Conservation (phyloP, 2,329 filamentous ascomycete genomes). For the Nemania diffusa region DNA sequence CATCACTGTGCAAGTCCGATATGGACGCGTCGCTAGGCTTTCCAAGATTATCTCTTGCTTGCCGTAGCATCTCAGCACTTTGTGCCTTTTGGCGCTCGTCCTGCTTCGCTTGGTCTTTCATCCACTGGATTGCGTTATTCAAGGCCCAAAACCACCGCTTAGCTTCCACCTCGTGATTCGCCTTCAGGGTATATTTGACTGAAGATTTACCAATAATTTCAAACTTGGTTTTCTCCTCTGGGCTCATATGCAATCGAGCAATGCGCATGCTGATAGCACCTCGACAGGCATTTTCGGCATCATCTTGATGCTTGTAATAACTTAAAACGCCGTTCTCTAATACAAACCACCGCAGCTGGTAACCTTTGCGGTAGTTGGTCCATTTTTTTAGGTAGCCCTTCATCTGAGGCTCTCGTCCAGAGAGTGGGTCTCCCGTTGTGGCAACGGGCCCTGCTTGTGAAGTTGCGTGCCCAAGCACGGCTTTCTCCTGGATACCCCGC, state of each 20-base stretch:
- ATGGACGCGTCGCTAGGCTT: constrained; percentile 60
- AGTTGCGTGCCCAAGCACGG: constrained; percentile 81
- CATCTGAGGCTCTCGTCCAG: constrained; percentile 93
- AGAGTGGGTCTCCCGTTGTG: constrained; percentile 68
- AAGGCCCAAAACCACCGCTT: constrained; percentile 99
- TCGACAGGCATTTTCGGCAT: constrained; percentile 93
- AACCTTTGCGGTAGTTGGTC: constrained; percentile 98
- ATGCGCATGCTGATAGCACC: constrained; percentile 99
- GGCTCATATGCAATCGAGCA: constrained; percentile 92
- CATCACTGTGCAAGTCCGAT: constrained; percentile 62
- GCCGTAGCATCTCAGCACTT: constrained; percentile 78
- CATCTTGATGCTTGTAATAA: constrained; percentile 99
- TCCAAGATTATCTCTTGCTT: constrained; percentile 81
- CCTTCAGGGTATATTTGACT: constrained; percentile 97
- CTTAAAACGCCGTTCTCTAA: constrained; percentile 96
- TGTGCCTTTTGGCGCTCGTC: constrained; percentile 81
- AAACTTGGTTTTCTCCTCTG: constrained; percentile 96
- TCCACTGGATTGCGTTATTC: constrained; percentile 98
- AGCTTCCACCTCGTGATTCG: constrained; percentile 97
- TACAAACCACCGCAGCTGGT: constrained; percentile 97
- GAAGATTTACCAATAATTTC: constrained; percentile 98
- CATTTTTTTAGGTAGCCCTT: constrained; percentile 99
- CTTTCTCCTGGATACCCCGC: constrained; percentile 95
- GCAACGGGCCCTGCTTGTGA: constrained; percentile 65
- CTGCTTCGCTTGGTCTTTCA: constrained; percentile 95